phyloP scores from a whole-genome alignment of 1,284 basidiomycete species.

The Naganishia cerealis region DNA sequence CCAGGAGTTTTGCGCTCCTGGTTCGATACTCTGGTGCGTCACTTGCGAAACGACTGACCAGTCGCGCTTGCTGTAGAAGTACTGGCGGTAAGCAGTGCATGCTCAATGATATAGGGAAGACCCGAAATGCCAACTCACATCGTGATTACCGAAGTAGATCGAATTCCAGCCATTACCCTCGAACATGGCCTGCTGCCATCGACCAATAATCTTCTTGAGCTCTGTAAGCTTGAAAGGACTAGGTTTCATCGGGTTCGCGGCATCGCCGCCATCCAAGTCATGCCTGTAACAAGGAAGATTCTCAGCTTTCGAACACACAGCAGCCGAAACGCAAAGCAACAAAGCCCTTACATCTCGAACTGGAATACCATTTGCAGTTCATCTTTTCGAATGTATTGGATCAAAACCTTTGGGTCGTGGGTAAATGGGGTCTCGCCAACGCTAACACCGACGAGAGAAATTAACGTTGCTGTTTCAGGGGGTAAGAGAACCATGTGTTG shows the following conservation, averaged over 20 bases:
- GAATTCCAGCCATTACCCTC: conserved; percentile 65
- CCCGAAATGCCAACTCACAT: background rate
- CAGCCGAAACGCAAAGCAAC: conserved; percentile 6
- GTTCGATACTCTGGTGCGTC: conserved; percentile 62
- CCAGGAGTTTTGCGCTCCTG: conserved; percentile 65
- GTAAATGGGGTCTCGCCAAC: conserved; percentile 56
- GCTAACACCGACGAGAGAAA: background rate
- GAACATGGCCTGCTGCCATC: conserved; percentile 65
- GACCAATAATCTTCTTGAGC: conserved; percentile 62
- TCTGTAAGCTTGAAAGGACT: conserved; percentile 62
- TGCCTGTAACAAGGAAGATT: conserved; percentile 55
- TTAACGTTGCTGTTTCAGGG: conserved; percentile 6
- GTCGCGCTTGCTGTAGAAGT: conserved; percentile 62
- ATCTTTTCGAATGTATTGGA: conserved; percentile 63
- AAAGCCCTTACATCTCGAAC: conserved; percentile 58
- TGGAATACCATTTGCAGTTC: conserved; percentile 60
- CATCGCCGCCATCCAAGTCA: conserved; percentile 56
- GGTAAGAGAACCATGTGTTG: background rate
- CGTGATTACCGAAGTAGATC: conserved; percentile 52
- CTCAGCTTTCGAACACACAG: conserved; percentile 50
- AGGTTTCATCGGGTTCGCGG: conserved; percentile 53
- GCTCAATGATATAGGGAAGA: background rate
- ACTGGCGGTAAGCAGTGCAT: background rate
- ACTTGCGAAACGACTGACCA: conserved; percentile 66
- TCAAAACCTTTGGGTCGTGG: conserved; percentile 58